Evolutionary conservation across 2,329 filamentous ascomycete species (phyloP).

Genomic region (Colletotrichum cordylinicola): DNA sequence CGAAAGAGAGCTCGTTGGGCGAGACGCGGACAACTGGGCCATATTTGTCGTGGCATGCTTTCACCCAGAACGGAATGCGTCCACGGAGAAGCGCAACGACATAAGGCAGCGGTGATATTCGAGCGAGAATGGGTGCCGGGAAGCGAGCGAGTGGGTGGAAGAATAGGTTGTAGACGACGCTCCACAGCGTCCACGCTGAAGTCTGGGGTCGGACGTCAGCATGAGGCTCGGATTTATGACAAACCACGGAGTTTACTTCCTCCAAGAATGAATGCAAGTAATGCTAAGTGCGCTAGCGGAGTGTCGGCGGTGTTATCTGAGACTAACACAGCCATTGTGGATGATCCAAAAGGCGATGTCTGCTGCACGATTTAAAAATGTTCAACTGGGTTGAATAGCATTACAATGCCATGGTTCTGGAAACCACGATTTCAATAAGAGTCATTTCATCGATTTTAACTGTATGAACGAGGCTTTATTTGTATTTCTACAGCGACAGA

Average conservation of each 20-base stretch:
- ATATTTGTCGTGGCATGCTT: constrained; percentile 26
- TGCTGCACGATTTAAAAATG: neutral
- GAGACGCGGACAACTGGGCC: constrained; percentile 17
- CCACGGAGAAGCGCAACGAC: constrained; percentile 26
- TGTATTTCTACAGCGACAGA: neutral
- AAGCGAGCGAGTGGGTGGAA: neutral
- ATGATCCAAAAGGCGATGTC: neutral
- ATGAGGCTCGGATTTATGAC: neutral
- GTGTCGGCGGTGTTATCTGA: neutral
- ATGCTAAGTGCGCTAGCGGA: neutral
- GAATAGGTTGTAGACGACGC: neutral
- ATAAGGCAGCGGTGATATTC: neutral
- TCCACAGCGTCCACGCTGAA: neutral
- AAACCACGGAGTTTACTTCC: neutral
- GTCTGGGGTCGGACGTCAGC: neutral
- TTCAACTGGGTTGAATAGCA: too few relatives aligned
- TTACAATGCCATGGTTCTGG: too few relatives aligned
- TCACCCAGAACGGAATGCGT: constrained; percentile 28
- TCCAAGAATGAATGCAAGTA: neutral
- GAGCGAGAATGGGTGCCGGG: neutral
- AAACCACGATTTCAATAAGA: neutral
- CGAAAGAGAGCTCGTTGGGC: constrained; percentile 7
- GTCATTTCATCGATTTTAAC: fast-evolving
- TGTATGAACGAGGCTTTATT: neutral
- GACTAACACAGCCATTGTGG: neutral